Base-by-base conservation (phyloP, 257 asterid genomes). In the Gentiana macrophylla region DNA sequence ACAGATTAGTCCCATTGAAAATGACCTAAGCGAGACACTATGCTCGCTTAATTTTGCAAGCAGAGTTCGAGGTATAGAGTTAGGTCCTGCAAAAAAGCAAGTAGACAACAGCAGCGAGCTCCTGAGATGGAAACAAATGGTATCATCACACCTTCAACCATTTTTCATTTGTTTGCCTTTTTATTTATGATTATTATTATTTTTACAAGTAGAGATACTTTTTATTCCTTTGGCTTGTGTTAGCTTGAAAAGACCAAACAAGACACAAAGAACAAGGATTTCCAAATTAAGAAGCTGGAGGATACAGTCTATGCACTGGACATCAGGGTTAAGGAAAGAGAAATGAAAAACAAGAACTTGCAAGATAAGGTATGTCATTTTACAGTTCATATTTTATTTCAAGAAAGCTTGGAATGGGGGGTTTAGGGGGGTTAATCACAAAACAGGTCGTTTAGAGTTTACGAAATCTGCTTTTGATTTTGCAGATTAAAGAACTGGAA, bases 1-100 rank as follows among this genome's bases (percentile, higher is more conserved):
- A 66, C 98, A 92, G 80, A 81, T 92, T 55, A 92, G 98, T 77
- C 98, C 98, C 52, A 88, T 80, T 6, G 97, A 83, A 70, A 79
- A 78, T 50, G 98, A 92, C 69, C 65, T 79, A 51, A 72, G 83
- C 32, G 97, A 92, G 76, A 88, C 94, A 60, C 82, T 88, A 68
- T 88, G 98, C 86, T 92, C 98, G 8, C 73, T 92, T 6, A 88
- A 88, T 69, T 92, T 92, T 66, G 98, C 98, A 6, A 92, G 95
- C 69, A 68, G 98, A 73, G 97, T 88, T 63, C 81, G 97, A 32
- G 97, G 98, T 43, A 81, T 92, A 57, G 98, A 92, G 74, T 69
- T 92, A 54, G 98, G 97, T 44, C 91, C 98, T 54, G 95, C 95
- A 62, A 92, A 81, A 84, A 92, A 78, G 83, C 97, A 92, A 67